Percentiles rank a stretch among this genome's conserved stretches.
These are phyloP conservation scores for Cryomyces minteri DNA, from an alignment of 495 filamentous ascomycete genomes.

Conservation along the genomic window DNA sequence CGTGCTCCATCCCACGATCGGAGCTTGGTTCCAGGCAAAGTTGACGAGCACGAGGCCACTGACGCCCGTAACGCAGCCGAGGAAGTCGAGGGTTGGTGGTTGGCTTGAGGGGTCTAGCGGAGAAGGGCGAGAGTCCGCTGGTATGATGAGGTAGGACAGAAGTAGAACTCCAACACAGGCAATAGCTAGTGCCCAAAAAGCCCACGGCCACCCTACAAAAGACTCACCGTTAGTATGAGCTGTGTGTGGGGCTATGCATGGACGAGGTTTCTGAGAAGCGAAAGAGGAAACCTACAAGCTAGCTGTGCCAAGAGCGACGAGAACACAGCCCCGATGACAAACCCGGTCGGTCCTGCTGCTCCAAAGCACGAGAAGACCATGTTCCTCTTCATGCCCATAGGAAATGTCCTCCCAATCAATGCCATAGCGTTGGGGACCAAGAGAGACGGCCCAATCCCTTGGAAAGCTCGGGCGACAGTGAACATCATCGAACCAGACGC, in stretches of 20 bases:
- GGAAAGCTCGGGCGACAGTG: neutral
- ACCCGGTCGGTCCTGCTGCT: constrained; percentile 37
- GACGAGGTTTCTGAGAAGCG: too few species aligned
- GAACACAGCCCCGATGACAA: constrained; percentile 30
- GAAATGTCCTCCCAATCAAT: constrained; percentile 29
- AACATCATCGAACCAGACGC: constrained; percentile 1
- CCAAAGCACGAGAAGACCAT: constrained; percentile 49
- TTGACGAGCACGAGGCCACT: constrained; percentile 38
- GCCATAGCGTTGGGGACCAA: constrained; percentile 3
- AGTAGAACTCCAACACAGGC: constrained; percentile 23
- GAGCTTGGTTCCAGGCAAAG: constrained; percentile 42
- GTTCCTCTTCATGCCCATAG: constrained; percentile 34
- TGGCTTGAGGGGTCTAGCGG: too few species aligned
- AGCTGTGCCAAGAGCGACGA: constrained; percentile 30
- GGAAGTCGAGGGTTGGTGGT: constrained; percentile 23
- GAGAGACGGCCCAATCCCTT: constrained; percentile 2
- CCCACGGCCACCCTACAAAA: constrained; percentile 44
- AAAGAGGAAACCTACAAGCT: too few species aligned
- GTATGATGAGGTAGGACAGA: constrained; percentile 28
- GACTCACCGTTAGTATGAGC: too few species aligned
- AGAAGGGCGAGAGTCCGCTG: constrained; percentile 8
- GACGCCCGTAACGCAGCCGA: constrained; percentile 32
- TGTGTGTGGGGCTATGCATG: constrained; percentile 2
- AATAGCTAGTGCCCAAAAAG: constrained; percentile 37
- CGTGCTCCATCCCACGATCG: constrained; percentile 35